phyloP scores from a whole-genome alignment of 306 rosid genomes.

The Calophaca sinica region DNA sequence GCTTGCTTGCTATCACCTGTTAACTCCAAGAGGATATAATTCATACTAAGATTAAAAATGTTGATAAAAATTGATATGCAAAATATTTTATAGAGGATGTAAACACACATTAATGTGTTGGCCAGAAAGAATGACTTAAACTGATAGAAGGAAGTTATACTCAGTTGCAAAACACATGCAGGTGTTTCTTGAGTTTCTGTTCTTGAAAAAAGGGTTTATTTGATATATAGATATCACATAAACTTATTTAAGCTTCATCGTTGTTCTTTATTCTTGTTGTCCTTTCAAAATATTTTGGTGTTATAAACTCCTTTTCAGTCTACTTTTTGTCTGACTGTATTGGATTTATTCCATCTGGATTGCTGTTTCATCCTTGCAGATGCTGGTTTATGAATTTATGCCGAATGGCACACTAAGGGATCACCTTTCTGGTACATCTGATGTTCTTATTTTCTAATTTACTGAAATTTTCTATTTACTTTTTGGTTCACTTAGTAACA shows the following conservation, averaged over 20 bases:
- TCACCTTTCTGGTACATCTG: constrained; percentile 80
- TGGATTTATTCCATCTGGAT: constrained; percentile 40
- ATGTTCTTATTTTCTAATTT: constrained; percentile 36
- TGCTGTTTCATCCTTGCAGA: constrained; percentile 67
- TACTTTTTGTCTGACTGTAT: constrained; percentile 33
- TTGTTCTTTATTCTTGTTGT: constrained; percentile 21
- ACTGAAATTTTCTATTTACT: background rate
- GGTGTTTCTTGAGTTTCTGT: no score
- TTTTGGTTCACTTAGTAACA: constrained; percentile 20
- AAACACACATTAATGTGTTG: background rate
- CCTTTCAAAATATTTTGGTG: background rate
- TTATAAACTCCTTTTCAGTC: no score
- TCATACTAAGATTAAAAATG: background rate
- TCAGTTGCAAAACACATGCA: no score
- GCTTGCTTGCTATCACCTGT: no score
- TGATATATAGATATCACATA: no score
- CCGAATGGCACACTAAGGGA: constrained; percentile 89
- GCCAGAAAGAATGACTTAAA: background rate
- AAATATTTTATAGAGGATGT: no score
- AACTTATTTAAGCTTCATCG: no score
- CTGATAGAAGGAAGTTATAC: constrained; percentile 19
- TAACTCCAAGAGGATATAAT: no score
- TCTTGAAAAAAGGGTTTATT: no score
- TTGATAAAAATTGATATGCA: constrained; percentile 3
- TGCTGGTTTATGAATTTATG: constrained; percentile 95